Base-by-base conservation (phyloP, 192 early-diverging fungal species). In the Gamsiella multidivaricata region DNA sequence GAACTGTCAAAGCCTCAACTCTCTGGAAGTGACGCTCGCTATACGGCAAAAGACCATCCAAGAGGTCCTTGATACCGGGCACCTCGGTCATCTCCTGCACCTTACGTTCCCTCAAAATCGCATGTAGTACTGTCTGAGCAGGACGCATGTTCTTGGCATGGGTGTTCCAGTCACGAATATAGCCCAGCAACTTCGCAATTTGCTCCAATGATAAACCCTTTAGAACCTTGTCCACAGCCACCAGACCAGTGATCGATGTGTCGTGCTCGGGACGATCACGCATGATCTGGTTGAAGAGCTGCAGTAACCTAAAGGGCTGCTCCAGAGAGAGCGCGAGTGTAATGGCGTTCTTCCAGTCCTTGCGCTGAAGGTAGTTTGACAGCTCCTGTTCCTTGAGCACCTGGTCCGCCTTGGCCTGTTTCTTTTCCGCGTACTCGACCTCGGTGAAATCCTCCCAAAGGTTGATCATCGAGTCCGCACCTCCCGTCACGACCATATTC, bases 121-220 rank as follows among this genome's bases (percentile, higher is more conserved):
- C 88, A 74, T 97, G 57, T 14, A 99, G 82, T 6, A 94, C 82
- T 8, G 91, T 86, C 72, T 98, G 96, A 11, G 97, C 94, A 28
- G 91, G 82, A 39, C 82, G 78, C 18, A 92, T 85, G 73, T 92
- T 87, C 80, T 91, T 93, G 15, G 90, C 87, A 64, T 96, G 93
- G 5, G 97, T 97, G 86, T 98, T 99, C 97, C 96, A 98, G 81
- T 94, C 91, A 54, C 94, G 88, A 47, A 97, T 89, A 80, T 94
- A 97, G 7, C 80, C 75, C 50, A 98, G 80, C 20, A 99, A 71
- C 52, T 93, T 89, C 46, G 90, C 91, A 23, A 98, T 79, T 67
- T 97, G 88, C 20, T 89, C 89, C 3, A 64, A 69, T 0, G 88
- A 82, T 28, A 96, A 78, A 22, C 87, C 81, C 36, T 75, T 73